These are phyloP conservation scores for Eucalyptus pumila DNA, from an alignment of 345 rosid species.

Conservation along the genomic window DNA sequence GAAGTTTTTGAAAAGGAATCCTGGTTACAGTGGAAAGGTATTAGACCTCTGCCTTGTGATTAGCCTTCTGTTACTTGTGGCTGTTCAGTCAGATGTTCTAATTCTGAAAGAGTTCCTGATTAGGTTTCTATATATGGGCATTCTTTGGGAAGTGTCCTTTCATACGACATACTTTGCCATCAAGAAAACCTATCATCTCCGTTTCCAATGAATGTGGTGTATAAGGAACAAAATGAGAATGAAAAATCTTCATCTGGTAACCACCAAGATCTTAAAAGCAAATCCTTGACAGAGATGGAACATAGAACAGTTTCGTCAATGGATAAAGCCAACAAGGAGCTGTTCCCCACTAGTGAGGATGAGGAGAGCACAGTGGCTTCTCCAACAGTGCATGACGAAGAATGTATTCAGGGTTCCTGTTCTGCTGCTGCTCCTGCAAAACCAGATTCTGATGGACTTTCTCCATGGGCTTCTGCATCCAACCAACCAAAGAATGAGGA, in stretches of 20 bases:
- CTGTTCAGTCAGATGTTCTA: background rate
- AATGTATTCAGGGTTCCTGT: constrained; percentile 9
- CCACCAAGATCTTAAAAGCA: background rate
- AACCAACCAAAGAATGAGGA: constrained; percentile 11
- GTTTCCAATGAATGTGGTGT: constrained; percentile 70
- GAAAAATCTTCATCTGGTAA: background rate
- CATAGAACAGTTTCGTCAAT: background rate
- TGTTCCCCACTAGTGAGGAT: constrained; percentile 7
- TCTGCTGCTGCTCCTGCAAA: constrained; percentile 1
- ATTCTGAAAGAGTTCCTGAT: background rate
- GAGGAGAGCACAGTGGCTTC: constrained; percentile 6
- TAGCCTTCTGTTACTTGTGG: background rate
- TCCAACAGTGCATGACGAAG: constrained; percentile 5
- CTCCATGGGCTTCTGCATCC: background rate
- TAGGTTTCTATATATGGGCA: constrained; percentile 95
- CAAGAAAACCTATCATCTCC: constrained; percentile 77
- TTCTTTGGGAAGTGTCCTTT: constrained; percentile 96
- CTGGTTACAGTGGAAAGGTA: constrained; percentile 97
- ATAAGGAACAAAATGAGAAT: constrained; percentile 20
- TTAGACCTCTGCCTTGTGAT: background rate
- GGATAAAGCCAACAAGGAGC: background rate
- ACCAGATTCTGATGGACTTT: constrained; percentile 9
- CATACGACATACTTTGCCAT: constrained; percentile 96
- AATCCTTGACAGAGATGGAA: constrained; percentile 5
- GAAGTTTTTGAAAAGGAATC: constrained; percentile 77